Percentiles rank a stretch among this genome's conserved stretches.
These are phyloP conservation scores for Triglochin maritima DNA, from an alignment of 106 monocot genomes.

Conservation along the genomic window DNA sequence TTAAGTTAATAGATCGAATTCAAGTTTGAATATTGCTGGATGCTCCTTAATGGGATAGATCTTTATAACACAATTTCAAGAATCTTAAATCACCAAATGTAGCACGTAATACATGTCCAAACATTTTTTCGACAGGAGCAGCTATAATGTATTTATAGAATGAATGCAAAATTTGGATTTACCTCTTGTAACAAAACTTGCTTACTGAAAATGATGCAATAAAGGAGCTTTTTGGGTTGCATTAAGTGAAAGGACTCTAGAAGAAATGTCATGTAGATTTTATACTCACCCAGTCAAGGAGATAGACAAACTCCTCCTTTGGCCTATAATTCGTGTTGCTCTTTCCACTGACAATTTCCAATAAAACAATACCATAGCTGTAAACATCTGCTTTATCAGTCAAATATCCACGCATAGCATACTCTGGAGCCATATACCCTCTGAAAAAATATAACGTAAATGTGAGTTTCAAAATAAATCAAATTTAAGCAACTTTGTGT, in stretches of 20 bases:
- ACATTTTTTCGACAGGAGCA: no score
- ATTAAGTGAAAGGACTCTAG: background rate
- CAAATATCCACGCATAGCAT: constrained; percentile 13
- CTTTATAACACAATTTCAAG: no score
- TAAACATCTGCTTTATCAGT: constrained; percentile 3
- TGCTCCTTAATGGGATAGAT: no score
- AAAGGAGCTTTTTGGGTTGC: background rate
- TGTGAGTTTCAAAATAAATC: background rate
- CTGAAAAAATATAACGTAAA: background rate
- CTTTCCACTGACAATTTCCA: constrained; percentile 11
- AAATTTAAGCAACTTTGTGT: background rate
- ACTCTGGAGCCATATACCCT: background rate
- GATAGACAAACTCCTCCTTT: constrained; percentile 4
- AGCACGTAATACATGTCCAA: no score
- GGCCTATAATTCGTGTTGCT: constrained; percentile 6
- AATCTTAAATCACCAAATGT: no score
- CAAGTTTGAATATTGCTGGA: no score
- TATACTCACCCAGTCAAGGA: constrained; percentile 11
- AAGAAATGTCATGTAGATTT: background rate
- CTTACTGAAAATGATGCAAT: background rate
- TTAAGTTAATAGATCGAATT: no score
- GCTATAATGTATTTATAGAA: no score
- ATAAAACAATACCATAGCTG: background rate
- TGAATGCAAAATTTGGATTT: no score
- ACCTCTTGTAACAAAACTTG: background rate